A percentile compares a stretch with the other conserved stretches of the same genome.
These are phyloP conservation scores for Pythium diclinum DNA, from an alignment of 352 stramenopile genomes.

Conservation along the genomic window DNA sequence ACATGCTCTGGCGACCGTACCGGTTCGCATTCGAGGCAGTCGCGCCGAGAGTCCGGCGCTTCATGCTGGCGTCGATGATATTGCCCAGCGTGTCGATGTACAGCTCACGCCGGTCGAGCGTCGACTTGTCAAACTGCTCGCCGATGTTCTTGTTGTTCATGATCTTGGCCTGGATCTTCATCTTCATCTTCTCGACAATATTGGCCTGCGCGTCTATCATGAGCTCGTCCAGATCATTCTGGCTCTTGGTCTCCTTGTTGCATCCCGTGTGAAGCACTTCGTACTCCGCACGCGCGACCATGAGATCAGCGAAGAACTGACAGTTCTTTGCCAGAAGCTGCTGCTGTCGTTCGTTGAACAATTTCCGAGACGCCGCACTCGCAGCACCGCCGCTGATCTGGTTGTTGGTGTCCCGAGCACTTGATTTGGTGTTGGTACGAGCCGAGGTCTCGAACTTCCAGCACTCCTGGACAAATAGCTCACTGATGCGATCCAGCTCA, in stretches of 20 bases:
- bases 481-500: conserved; percentile 73
- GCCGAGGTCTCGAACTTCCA: conserved; percentile 87
- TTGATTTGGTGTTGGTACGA: conserved; percentile 50
- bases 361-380: conserved; percentile 39
- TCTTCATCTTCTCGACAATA: conserved; percentile 72
- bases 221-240: conserved; percentile 32
- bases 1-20: conserved; percentile 23
- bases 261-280: conserved; percentile 65
- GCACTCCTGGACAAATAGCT: conserved; percentile 79
- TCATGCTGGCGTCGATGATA: conserved; percentile 71
- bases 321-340: conserved; percentile 73
- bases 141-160: conserved; percentile 90
- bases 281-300: conserved; percentile 73
- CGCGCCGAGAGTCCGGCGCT: conserved; percentile 53
- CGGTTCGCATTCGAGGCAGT: conserved; percentile 3
- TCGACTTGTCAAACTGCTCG: conserved; percentile 83
- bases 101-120: conserved; percentile 69
- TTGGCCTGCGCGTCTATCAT: conserved; percentile 62
- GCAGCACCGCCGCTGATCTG: conserved; percentile 22
- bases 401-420: conserved; percentile 43
- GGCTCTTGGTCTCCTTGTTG: conserved; percentile 51
- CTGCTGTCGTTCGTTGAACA: conserved; percentile 81
- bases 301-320: conserved; percentile 78
- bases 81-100: conserved; percentile 81
- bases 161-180: conserved; percentile 82